phyloP scores from a whole-genome alignment of 2,329 filamentous ascomycete genomes.

The Exophiala viscosa region DNA sequence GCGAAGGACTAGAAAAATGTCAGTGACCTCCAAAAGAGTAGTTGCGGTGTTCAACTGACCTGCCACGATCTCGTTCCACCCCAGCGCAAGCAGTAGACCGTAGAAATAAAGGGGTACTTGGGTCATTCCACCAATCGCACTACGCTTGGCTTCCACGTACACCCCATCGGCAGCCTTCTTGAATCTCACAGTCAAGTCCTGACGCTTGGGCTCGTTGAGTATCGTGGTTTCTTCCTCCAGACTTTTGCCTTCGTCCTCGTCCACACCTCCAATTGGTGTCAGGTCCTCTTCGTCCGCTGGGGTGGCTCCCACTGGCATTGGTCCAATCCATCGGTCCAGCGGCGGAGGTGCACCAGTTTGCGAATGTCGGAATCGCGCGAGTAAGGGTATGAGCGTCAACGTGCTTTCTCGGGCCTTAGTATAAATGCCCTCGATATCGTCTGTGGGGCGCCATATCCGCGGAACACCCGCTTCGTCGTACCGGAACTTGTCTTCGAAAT shows the following conservation, averaged over 20 bases:
- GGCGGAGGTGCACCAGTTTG: slow-evolving; percentile 70
- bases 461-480: slow-evolving; percentile 95
- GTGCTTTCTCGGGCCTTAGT: slow-evolving; percentile 90
- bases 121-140: slow-evolving; percentile 90
- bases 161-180: slow-evolving; percentile 98
- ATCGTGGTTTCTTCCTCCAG: slow-evolving; percentile 95
- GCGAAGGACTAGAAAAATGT: slow-evolving; percentile 65
- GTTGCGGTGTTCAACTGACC: slow-evolving; percentile 55
- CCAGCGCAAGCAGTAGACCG: slow-evolving; percentile 76
- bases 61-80: slow-evolving; percentile 98
- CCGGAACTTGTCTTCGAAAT: slow-evolving; percentile 98
- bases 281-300: slow-evolving; percentile 87
- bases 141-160: slow-evolving; percentile 95
- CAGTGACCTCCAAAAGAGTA: slow-evolving; percentile 8
- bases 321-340: slow-evolving; percentile 78
- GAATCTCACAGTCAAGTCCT: slow-evolving; percentile 89
- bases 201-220: slow-evolving; percentile 82
- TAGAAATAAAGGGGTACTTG: slow-evolving; percentile 96
- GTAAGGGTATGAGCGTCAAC: slow-evolving; percentile 80
- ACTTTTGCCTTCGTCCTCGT: slow-evolving; percentile 91
- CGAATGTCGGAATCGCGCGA: slow-evolving; percentile 76
- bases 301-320: slow-evolving; percentile 69
- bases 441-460: slow-evolving; percentile 90
- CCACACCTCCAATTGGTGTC: slow-evolving; percentile 82
- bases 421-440: slow-evolving; percentile 96